phyloP scores from a whole-genome alignment of 1,284 basidiomycete species.

The Malassezia psittaci region DNA sequence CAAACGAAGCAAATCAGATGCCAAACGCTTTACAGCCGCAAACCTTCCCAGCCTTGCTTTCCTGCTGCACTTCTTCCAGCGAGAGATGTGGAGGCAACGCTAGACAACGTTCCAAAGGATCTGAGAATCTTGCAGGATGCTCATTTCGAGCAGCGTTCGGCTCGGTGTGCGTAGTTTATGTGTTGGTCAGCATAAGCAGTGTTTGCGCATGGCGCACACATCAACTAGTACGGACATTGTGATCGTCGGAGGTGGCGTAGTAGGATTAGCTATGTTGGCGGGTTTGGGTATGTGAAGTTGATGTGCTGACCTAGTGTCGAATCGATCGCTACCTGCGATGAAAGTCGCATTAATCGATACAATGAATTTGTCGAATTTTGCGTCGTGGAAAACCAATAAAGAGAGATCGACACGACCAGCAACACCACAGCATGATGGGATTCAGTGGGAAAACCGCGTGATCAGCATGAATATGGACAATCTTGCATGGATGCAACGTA shows the following conservation, averaged over 20 bases:
- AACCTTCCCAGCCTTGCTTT: no score
- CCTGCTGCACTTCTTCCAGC: no score
- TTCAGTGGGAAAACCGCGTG: slow-evolving; percentile 43
- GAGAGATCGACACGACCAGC: slow-evolving; percentile 2
- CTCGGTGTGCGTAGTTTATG: neutral
- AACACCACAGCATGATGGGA: slow-evolving; percentile 17
- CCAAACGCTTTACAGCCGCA: no score
- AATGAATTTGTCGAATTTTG: slow-evolving; percentile 23
- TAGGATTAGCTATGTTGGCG: slow-evolving; percentile 32
- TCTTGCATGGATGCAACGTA: slow-evolving; percentile 30
- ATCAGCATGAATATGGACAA: slow-evolving; percentile 41
- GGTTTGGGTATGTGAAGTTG: neutral
- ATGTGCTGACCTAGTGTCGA: slow-evolving; percentile 13
- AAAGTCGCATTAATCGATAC: slow-evolving; percentile 36
- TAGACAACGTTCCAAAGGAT: no score
- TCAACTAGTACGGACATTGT: slow-evolving; percentile 23
- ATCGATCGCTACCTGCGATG: slow-evolving; percentile 4
- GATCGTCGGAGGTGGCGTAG: slow-evolving; percentile 44
- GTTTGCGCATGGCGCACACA: neutral
- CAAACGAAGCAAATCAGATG: no score
- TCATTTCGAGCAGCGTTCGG: neutral
- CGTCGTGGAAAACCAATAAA: slow-evolving; percentile 23
- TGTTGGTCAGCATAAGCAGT: no score
- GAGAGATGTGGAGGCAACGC: no score
- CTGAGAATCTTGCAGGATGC: neutral